These are phyloP conservation scores for Chaetoscypha palmicola DNA, from an alignment of 2,329 filamentous ascomycete species.

Conservation along the genomic window DNA sequence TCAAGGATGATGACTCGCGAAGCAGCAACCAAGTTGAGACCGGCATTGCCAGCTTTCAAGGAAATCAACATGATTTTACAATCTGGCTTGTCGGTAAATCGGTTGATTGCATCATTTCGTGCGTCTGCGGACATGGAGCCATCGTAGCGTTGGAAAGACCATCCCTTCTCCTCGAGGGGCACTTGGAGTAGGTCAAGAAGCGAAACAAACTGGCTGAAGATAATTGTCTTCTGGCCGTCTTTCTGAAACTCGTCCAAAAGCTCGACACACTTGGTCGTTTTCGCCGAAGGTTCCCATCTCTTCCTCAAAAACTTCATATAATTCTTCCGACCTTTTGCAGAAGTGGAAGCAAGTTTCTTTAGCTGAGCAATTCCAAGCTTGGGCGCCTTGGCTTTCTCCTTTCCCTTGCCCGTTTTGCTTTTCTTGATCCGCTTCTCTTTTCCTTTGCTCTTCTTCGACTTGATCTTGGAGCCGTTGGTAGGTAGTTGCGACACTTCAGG, in stretches of 20 bases:
- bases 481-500: constrained; percentile 26
- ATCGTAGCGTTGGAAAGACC: constrained; percentile 59
- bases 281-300: constrained; percentile 67
- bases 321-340: constrained; percentile 54
- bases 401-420: constrained; percentile 35
- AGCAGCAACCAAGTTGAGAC: constrained; percentile 77
- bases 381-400: constrained; percentile 28
- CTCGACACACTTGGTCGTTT: constrained; percentile 62
- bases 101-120: constrained; percentile 59
- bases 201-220: constrained; percentile 78
- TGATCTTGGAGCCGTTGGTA: constrained; percentile 25
- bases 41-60: constrained; percentile 74
- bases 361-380: constrained; percentile 49
- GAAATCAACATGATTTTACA: constrained; percentile 70
- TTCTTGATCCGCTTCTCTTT: constrained; percentile 30
- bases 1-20: constrained; percentile 86
- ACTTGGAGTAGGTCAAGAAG: constrained; percentile 72
- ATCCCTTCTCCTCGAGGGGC: constrained; percentile 50
- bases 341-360: constrained; percentile 59
- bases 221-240: constrained; percentile 65
- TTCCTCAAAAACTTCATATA: constrained; percentile 69
- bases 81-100: constrained; percentile 53
- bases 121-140: constrained; percentile 63
- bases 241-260: constrained; percentile 42
- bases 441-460: constrained; percentile 33